These are phyloP conservation scores for Phytophthora kernoviae DNA, from an alignment of 352 stramenopile genomes.

Conservation along the genomic window DNA sequence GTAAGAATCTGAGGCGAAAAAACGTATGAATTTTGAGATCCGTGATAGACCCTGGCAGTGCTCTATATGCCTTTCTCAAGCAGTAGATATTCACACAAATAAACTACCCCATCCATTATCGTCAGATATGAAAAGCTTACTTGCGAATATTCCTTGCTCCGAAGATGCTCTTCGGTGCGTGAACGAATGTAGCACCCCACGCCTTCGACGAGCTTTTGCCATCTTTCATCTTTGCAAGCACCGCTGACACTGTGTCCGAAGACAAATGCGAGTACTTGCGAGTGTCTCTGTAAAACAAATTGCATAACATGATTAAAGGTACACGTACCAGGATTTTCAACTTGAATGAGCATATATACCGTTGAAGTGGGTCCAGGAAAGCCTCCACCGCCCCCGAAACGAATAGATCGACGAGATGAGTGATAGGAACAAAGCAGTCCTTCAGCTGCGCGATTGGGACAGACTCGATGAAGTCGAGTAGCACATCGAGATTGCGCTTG, in stretches of 20 bases:
- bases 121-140: conserved; percentile 29
- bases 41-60: neutral
- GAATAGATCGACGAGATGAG: conserved; percentile 71
- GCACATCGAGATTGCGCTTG: conserved; percentile 75
- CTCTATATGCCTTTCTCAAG: neutral
- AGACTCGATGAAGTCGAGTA: conserved; percentile 67
- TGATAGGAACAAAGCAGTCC: conserved; percentile 70
- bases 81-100: neutral
- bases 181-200: conserved; percentile 48
- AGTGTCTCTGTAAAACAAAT: conserved; percentile 36
- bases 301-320: neutral
- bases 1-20: neutral
- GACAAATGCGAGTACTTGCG: conserved; percentile 75
- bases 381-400: conserved; percentile 61
- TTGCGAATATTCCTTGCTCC: conserved; percentile 62
- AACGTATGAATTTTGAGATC: neutral
- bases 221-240: conserved; percentile 81
- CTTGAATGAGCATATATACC: conserved; percentile 29
- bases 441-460: conserved; percentile 64
- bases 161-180: conserved; percentile 53
- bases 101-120: neutral
- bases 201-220: conserved; percentile 53
- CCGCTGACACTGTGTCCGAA: conserved; percentile 61
- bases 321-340: neutral
- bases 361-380: conserved; percentile 66